A percentile compares a stretch with the other conserved stretches of the same genome.
phyloP scores from a whole-genome alignment of 768 basidiomycete species.

The Tricholoma sp. region DNA sequence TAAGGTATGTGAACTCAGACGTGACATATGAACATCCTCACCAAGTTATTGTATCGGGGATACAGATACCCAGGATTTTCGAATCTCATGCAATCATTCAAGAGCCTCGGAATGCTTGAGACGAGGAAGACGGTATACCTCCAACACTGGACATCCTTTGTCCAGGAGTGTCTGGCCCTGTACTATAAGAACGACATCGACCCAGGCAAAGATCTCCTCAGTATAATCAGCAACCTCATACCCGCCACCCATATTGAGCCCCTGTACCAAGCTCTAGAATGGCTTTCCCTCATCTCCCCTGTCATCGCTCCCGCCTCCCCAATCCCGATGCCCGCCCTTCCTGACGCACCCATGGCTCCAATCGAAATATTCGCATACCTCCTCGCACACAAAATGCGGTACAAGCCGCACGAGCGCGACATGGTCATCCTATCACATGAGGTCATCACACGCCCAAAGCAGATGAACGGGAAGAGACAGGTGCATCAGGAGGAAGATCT shows the following conservation, averaged over 20 bases:
- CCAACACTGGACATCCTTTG: slow-evolving; percentile 33
- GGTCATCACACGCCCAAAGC: slow-evolving; percentile 43
- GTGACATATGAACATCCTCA: not conserved
- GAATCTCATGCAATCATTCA: slow-evolving; percentile 67
- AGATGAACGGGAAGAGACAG: slow-evolving; percentile 26
- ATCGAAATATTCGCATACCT: slow-evolving; percentile 73
- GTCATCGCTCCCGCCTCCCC: slow-evolving; percentile 7
- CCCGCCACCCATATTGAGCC: slow-evolving; percentile 15
- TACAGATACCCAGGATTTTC: slow-evolving; percentile 82
- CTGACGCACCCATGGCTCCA: slow-evolving; percentile 38
- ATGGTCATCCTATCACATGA: slow-evolving; percentile 86
- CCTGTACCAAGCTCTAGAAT: slow-evolving; percentile 40
- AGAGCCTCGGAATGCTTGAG: slow-evolving; percentile 63
- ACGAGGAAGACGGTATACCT: slow-evolving; percentile 27
- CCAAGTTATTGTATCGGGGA: not conserved
- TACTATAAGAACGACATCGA: slow-evolving; percentile 12
- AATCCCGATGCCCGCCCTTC: slow-evolving; percentile 37
- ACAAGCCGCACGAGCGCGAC: slow-evolving; percentile 70
- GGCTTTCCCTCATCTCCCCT: slow-evolving; percentile 34
- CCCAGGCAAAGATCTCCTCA: slow-evolving; percentile 5
- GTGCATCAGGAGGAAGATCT: slow-evolving; percentile 5
- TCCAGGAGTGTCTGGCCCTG: slow-evolving; percentile 21
- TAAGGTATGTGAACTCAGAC: slow-evolving; percentile 45
- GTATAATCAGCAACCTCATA: slow-evolving; percentile 18
- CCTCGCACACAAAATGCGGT: slow-evolving; percentile 67